Evolutionary conservation across 768 basidiomycete genomes (phyloP), one percentile per base, ranked within the genome.

Genomic region (Lentinula lateritia): DNA sequence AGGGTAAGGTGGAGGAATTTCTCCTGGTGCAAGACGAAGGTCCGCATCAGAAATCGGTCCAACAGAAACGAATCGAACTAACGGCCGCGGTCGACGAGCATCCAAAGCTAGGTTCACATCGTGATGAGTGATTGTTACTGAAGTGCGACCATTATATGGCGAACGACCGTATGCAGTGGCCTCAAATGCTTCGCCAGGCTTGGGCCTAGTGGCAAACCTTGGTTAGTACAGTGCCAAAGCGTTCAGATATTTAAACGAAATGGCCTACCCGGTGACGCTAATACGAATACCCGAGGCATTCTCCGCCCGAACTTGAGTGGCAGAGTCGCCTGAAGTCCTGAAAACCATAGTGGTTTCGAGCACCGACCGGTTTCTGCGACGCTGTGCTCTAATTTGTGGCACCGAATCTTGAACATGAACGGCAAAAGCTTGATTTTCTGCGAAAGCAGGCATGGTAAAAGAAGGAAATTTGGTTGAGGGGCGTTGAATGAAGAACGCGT

Each of bases 291-390:
- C 18, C 7, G 48, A 52, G 10, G 59, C 59, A 32, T 60, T 60
- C 39, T 60, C 59, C 1, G 59, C 50, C 18, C 50, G 34, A 32
- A 60, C 59, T 41, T 23, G 48, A n/a, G 50, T 52, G 23, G 7
- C 36, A n/a, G 59, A 60, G n/a, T 50, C 50, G 28, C 28, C 50
- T 1, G 59, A 15, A 60, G 59, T 60, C 39, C 59, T 53, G 28
- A 60, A 60, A 34, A 38, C 38, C 59, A 60, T 52, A 8, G 59
- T 60, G 35, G 59, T 60, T 13, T 52, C 50, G 32, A 60, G 59
- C 10, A 60, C 50, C 10, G 48, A 52, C 20, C 50, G 2, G 18
- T 45, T 39, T 9, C 59, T n/a, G 16, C 38, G 35, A 28, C 59
- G 59, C 3, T 18, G 42, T 9, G 48, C 50, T 41, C 39, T 18